Conservation (phyloP, 1,284 basidiomycete species). For the Marasmius tenuissimus region DNA sequence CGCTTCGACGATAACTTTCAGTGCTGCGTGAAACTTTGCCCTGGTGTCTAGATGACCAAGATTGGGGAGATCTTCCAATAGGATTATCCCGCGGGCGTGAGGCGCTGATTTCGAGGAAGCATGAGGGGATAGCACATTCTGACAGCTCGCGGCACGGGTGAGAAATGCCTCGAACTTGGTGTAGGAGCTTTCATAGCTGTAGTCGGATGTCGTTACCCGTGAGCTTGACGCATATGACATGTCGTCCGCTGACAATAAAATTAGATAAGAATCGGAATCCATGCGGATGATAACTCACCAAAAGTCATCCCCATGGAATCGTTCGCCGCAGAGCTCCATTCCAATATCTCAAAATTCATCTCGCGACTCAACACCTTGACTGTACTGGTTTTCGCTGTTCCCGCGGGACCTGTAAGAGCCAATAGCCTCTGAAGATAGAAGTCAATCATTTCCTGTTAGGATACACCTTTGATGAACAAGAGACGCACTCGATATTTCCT, state of each 20-base stretch:
- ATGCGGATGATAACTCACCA: slow-evolving; percentile 13
- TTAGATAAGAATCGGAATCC: background rate
- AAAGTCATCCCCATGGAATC: slow-evolving; percentile 30
- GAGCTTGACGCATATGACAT: background rate
- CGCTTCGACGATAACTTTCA: slow-evolving; percentile 57
- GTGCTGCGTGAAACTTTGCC: slow-evolving; percentile 71
- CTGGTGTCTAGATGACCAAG: slow-evolving; percentile 77
- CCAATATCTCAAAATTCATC: slow-evolving; percentile 78
- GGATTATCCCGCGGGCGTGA: slow-evolving; percentile 54
- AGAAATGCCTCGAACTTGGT: slow-evolving; percentile 82
- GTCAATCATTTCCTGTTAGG: background rate
- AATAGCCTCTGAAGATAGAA: slow-evolving; percentile 69
- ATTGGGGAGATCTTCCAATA: slow-evolving; percentile 94
- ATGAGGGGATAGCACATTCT: slow-evolving; percentile 45
- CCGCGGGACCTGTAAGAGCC: slow-evolving; percentile 86
- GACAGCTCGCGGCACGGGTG: slow-evolving; percentile 67
- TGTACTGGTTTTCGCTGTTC: slow-evolving; percentile 89
- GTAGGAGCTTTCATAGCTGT: slow-evolving; percentile 60
- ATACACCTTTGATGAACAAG: background rate
- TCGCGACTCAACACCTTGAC: slow-evolving; percentile 76
- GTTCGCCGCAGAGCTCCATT: slow-evolving; percentile 76
- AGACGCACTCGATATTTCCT: slow-evolving; percentile 75
- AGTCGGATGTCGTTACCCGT: slow-evolving; percentile 11
- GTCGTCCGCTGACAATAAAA: background rate
- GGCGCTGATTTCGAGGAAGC: slow-evolving; percentile 14